phyloP scores from a whole-genome alignment of 2,329 filamentous ascomycete species.

The Fusarium staphyleae region DNA sequence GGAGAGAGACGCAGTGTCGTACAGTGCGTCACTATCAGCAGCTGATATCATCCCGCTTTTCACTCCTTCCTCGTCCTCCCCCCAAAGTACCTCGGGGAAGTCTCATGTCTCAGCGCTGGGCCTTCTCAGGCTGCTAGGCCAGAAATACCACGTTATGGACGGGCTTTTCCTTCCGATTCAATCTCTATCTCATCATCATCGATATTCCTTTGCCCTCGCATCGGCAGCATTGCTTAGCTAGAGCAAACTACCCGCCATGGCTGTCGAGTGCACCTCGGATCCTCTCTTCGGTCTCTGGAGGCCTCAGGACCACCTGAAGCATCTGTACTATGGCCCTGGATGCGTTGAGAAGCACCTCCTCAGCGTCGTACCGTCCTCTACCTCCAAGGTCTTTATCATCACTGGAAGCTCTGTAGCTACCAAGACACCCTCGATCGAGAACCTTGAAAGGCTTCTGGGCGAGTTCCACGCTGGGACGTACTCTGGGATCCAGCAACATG shows the following conservation, averaged over 20 bases:
- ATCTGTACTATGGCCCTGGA: conserved; percentile 29
- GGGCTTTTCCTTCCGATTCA: not conserved
- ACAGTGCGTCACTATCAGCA: conserved; percentile 26
- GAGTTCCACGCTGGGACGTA: conserved; percentile 20
- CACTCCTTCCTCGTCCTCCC: conserved; percentile 10
- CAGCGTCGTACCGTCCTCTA: conserved; percentile 13
- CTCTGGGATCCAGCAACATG: conserved; percentile 25
- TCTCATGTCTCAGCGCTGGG: not conserved
- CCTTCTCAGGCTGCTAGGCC: not conserved
- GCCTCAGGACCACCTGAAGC: conserved; percentile 28
- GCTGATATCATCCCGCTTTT: conserved; percentile 9
- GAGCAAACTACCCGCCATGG: conserved; percentile 10
- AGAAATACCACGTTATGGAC: conserved; percentile 22
- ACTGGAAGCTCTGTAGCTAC: conserved; percentile 24
- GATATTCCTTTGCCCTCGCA: not conserved
- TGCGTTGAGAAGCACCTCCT: conserved; percentile 31
- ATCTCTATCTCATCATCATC: not conserved
- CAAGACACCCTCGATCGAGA: conserved; percentile 21
- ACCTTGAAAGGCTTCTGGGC: conserved; percentile 19
- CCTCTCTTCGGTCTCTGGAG: conserved; percentile 31
- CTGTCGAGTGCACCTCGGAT: conserved; percentile 19
- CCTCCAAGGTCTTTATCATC: conserved; percentile 29
- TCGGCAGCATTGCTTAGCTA: not conserved
- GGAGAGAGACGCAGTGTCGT: conserved; percentile 19
- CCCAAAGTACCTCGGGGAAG: conserved; percentile 9